A percentile compares a stretch with the other conserved stretches of the same genome.
Conservation (phyloP, 306 rosid genomes). For the Begonia peltatifolia region DNA sequence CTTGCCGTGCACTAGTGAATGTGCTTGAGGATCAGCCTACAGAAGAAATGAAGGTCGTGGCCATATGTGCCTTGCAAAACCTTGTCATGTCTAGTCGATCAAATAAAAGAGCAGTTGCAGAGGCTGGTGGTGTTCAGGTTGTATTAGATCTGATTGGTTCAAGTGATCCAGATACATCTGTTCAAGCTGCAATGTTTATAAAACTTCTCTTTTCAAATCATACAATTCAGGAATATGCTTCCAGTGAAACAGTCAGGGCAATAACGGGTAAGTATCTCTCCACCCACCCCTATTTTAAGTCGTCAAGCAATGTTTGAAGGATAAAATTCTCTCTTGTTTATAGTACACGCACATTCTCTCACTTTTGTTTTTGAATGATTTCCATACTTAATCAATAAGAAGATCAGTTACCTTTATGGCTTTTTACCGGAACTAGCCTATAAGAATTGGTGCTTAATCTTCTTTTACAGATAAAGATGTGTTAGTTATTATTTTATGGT, state of each 20-base stretch:
- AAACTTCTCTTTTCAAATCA: slow-evolving; percentile 94
- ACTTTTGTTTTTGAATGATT: too few species aligned
- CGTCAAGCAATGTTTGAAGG: too few species aligned
- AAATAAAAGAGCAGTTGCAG: slow-evolving; percentile 96
- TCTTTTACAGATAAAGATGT: too few species aligned
- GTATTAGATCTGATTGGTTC: slow-evolving; percentile 93
- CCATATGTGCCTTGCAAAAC: slow-evolving; percentile 95
- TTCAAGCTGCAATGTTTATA: slow-evolving; percentile 95
- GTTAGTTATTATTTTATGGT: too few species aligned
- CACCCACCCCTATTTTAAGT: neutral
- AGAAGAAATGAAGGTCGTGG: slow-evolving; percentile 98
- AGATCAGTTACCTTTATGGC: too few species aligned
- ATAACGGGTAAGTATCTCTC: slow-evolving; percentile 66
- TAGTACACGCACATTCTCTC: too few species aligned
- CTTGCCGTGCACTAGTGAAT: slow-evolving; percentile 94
- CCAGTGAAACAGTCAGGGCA: slow-evolving; percentile 95
- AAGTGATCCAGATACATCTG: slow-evolving; percentile 81
- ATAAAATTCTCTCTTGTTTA: too few species aligned
- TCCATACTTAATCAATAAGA: too few species aligned
- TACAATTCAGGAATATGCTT: slow-evolving; percentile 97
- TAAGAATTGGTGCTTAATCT: too few species aligned
- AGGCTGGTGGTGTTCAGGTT: slow-evolving; percentile 99
- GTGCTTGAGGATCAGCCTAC: slow-evolving; percentile 99
- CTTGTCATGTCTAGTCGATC: slow-evolving; percentile 96
- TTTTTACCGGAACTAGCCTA: too few species aligned